Percentiles rank a stretch among this genome's conserved stretches.
Evolutionary conservation across 2,329 filamentous ascomycete genomes (phyloP).

Genomic region (Sporothrix pseudoabietina): DNA sequence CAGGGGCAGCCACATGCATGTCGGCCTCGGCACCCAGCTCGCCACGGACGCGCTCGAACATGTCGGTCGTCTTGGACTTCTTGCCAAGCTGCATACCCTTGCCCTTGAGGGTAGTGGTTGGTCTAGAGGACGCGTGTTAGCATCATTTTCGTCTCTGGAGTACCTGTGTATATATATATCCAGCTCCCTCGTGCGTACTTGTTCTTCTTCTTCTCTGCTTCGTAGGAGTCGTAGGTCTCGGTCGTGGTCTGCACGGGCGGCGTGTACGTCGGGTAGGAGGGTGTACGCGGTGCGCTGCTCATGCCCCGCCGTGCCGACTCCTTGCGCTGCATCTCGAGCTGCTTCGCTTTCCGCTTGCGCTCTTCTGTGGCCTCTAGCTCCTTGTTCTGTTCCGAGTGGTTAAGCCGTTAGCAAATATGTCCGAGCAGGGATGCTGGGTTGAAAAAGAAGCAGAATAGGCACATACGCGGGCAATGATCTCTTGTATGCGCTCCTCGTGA

Average conservation of each 20-base stretch:
- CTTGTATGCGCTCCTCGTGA: slow-evolving; percentile 98
- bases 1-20: slow-evolving; percentile 69
- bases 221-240: slow-evolving; percentile 90
- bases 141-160: too few relatives aligned
- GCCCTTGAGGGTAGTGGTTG: slow-evolving; percentile 67
- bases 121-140: background rate
- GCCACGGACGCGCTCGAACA: slow-evolving; percentile 92
- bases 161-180: background rate
- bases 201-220: slow-evolving; percentile 95
- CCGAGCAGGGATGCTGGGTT: background rate
- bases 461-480: slow-evolving; percentile 86
- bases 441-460: background rate
- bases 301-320: slow-evolving; percentile 74
- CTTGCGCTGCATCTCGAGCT: slow-evolving; percentile 98
- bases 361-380: slow-evolving; percentile 97
- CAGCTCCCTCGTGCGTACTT: slow-evolving; percentile 58
- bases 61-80: slow-evolving; percentile 96
- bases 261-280: slow-evolving; percentile 86
- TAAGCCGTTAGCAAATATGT: background rate
- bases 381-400: slow-evolving; percentile 70
- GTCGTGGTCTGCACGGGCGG: slow-evolving; percentile 67
- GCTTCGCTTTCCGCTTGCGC: slow-evolving; percentile 97
- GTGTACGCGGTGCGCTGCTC: slow-evolving; percentile 66
- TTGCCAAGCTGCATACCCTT: slow-evolving; percentile 99
- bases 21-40: slow-evolving; percentile 88